Conservation (phyloP, 495 filamentous ascomycete species). For the Aspergillus indologenus region DNA sequence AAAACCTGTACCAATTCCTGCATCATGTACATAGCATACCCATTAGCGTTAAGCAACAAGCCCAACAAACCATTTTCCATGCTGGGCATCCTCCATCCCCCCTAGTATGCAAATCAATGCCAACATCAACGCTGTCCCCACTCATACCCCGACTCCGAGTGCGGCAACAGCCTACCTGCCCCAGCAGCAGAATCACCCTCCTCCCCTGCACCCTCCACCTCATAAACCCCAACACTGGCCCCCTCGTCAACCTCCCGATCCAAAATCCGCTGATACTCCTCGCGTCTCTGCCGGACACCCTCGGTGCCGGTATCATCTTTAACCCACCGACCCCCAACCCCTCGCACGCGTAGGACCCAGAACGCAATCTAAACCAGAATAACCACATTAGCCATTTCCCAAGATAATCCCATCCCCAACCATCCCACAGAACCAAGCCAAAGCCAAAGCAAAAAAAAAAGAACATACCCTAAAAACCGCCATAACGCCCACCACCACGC, state of each 20-base stretch:
- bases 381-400: no score
- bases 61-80: background rate
- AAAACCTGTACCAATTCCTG: no score
- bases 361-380: slow-evolving; percentile 7
- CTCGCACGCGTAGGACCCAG: background rate
- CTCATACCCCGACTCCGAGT: background rate
- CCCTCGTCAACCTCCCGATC: slow-evolving; percentile 12
- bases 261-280: slow-evolving; percentile 16
- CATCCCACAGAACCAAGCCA: background rate
- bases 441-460: background rate
- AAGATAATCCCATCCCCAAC: background rate
- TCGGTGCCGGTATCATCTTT: background rate
- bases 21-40: background rate
- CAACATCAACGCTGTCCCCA: background rate
- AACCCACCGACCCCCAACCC: slow-evolving; percentile 13
- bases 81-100: no score
- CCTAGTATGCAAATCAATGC: no score
- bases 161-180: background rate
- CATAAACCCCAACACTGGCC: background rate
- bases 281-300: background rate
- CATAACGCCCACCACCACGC: slow-evolving; percentile 19
- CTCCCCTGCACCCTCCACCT: slow-evolving; percentile 6
- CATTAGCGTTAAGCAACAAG: background rate
- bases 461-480: slow-evolving; percentile 18
- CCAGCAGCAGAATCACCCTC: slow-evolving; percentile 3